Evolutionary conservation across 371 early-diverging fungal genomes (phyloP), one percentile per base, ranked within the genome.

Genomic region (Capniomyces stellatus): DNA sequence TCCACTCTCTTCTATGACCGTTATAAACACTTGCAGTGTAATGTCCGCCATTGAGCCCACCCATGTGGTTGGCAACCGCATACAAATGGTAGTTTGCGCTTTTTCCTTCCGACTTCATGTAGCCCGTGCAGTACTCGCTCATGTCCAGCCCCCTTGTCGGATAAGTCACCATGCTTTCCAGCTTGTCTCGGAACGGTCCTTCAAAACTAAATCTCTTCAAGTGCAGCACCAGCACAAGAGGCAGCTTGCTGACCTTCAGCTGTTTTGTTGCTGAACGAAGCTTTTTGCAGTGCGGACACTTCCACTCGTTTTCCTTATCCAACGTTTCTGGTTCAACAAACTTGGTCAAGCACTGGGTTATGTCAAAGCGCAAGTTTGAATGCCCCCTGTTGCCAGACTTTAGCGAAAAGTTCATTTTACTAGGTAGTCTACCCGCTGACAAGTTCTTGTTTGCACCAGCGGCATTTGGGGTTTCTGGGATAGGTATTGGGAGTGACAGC

Each of bases 21-120:
- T 84, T 83, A 35, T 82, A 71, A 2, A 93, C 89, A 60, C 77
- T 79, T 0, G 95, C 92, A 18, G 94, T 96, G 57, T 96, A 96
- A 61, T 96, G 97, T 0, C 97, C 97, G 31, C 89, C 85, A 46
- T 79, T 85, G 46, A 93, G 65, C 0, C 87, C 78, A 8, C 97
- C 97, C 62, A 78, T 88, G 59, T 96, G 97, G 61, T 92, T 93
- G 71, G 92, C 89, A n/a, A 96, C 83, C 19, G 82, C 90, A 64
- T 89, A 93, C 24, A 93, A 64, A 60, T 90, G 82, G 63, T 92
- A 95, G 22, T 59, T 29, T 18, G 67, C 64, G 1, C 69, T 41
- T 25, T 42, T 19, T 44, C 19, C 19, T 35, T 25, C 24, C 43
- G 30, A 1, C 54, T 29, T 1, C 43, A 50, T 3, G 29, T 50